Evolutionary conservation across 2,329 filamentous ascomycete genomes (phyloP), one percentile per base, ranked within the genome.

Genomic region (Colletotrichum sp.): DNA sequence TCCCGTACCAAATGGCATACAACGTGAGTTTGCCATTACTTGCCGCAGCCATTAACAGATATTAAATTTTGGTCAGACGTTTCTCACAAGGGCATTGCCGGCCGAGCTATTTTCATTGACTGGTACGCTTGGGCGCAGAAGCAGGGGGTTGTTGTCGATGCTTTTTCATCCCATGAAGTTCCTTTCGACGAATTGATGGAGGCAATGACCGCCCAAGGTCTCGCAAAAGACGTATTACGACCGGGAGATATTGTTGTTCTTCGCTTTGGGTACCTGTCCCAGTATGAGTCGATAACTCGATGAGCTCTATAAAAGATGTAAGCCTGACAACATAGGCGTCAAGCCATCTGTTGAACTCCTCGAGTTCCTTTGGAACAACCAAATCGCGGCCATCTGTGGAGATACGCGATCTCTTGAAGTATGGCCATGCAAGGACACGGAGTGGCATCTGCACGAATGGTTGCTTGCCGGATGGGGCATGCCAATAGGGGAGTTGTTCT

Each of bases 21-120:
- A 81, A 8, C 76, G 79, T 81, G 71, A 39, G 75, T 24, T 18
- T 57, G 26, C 52, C 30, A 62, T 22, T 44, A 18, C 22, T 68
- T 48, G 10, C 39, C 39, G 39, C 18, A 48, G 18, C 39, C 39
- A 22, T 12, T n/a, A n/a, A 48, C 39, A n/a, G 39, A n/a, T n/a
- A n/a, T 12, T 48, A 10, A n/a, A n/a, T 48, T 48, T n/a, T n/a
- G 39, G 18, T 48, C 63, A 71, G 72, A 55, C 10, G 13, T 64
- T 7, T 44, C 59, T 12, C 32, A 24, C 22, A 76, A 69, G 3
- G 87, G 88, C 28, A 85, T 90, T 6, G 86, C 86, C 3, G 89
- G 89, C 4, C 85, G 89, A 1, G 89, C 88, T 18, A 84, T 91
- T 1, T 81, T 91, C 0, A 81, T 91, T 0, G 91, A 92, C 80